Percentiles rank a stretch among this genome's conserved stretches.
Conservation (phyloP, 2,329 filamentous ascomycete species). For the Volutella citrinella region DNA sequence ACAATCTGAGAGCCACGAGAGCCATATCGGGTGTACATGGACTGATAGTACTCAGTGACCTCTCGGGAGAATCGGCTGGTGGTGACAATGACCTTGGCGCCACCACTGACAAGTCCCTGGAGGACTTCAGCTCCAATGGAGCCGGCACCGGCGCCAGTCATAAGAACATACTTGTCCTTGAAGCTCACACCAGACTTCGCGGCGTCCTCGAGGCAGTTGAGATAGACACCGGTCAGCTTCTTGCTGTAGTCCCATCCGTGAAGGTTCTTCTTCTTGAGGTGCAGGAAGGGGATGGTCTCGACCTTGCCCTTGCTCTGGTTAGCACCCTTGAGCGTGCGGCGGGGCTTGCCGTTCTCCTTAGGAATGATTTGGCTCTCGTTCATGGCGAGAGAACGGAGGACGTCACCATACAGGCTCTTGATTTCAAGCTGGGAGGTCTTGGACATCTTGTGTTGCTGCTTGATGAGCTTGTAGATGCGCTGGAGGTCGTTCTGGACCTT, state of each 20-base stretch:
- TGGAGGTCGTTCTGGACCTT: conserved; percentile 96
- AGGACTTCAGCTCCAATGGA: conserved; percentile 97
- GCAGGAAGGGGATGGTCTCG: conserved; percentile 96
- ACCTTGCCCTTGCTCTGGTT: conserved; percentile 79
- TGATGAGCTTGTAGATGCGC: conserved; percentile 96
- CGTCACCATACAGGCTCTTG: conserved; percentile 90
- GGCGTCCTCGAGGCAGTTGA: conserved; percentile 87
- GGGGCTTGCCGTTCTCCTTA: conserved; percentile 76
- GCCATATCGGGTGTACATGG: conserved; percentile 94
- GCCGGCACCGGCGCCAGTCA: conserved; percentile 96
- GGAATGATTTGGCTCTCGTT: conserved; percentile 97
- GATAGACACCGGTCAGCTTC: conserved; percentile 89
- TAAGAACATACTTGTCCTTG: conserved; percentile 91
- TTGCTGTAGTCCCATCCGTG: conserved; percentile 99
- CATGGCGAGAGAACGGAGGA: conserved; percentile 92
- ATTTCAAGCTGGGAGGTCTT: conserved; percentile 96
- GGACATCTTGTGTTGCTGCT: conserved; percentile 95
- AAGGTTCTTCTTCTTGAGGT: conserved; percentile 89
- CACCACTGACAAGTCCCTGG: conserved; percentile 92
- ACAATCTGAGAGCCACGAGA: conserved; percentile 94
- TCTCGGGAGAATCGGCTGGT: conserved; percentile 95
- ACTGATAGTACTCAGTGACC: conserved; percentile 98
- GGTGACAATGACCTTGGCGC: conserved; percentile 94
- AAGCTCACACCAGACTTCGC: conserved; percentile 87
- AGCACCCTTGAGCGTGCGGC: conserved; percentile 54